Percentiles rank a stretch among this genome's conserved stretches.
Conservation (phyloP, 257 asterid species). For the Ehretia macrophylla region DNA sequence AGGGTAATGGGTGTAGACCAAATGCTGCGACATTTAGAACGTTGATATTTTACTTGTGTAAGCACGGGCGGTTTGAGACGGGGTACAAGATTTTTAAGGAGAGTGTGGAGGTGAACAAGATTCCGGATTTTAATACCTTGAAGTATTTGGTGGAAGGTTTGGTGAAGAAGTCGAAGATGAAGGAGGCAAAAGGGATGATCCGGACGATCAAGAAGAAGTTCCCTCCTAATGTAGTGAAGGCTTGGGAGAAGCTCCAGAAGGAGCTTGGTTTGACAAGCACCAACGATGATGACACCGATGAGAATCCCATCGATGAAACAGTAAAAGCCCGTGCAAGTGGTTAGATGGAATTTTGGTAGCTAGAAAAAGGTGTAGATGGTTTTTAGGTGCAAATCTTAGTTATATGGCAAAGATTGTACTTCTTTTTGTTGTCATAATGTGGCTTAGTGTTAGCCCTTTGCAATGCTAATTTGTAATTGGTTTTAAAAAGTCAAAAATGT, state of each 20-base stretch:
- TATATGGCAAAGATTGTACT: background rate
- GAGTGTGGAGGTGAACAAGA: slow-evolving; percentile 60
- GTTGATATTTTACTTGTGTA: slow-evolving; percentile 51
- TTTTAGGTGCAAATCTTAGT: slow-evolving; percentile 1
- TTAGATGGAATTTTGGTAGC: slow-evolving; percentile 19
- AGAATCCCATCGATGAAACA: slow-evolving; percentile 14
- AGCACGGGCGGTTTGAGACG: slow-evolving; percentile 45
- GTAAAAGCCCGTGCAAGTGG: slow-evolving; percentile 16
- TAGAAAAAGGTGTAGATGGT: slow-evolving; percentile 4
- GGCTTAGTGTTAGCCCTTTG: slow-evolving; percentile 8
- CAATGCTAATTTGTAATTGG: background rate
- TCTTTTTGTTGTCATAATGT: slow-evolving; percentile 8
- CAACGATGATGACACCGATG: slow-evolving; percentile 16
- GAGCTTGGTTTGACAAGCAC: slow-evolving; percentile 48
- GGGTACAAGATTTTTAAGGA: slow-evolving; percentile 57
- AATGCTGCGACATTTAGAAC: slow-evolving; percentile 68
- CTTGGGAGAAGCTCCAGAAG: slow-evolving; percentile 53
- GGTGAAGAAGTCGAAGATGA: slow-evolving; percentile 34
- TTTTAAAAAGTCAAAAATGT: too few relatives aligned
- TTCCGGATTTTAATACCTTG: slow-evolving; percentile 67
- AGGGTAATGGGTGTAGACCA: slow-evolving; percentile 46
- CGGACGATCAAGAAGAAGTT: slow-evolving; percentile 60
- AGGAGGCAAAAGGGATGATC: slow-evolving; percentile 55
- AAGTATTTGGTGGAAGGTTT: slow-evolving; percentile 64
- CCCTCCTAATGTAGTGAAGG: slow-evolving; percentile 54